Percentiles rank a stretch among this genome's conserved stretches.
Conservation (phyloP, 2,329 filamentous ascomycete species). For the Colletotrichum echinochloae region DNA sequence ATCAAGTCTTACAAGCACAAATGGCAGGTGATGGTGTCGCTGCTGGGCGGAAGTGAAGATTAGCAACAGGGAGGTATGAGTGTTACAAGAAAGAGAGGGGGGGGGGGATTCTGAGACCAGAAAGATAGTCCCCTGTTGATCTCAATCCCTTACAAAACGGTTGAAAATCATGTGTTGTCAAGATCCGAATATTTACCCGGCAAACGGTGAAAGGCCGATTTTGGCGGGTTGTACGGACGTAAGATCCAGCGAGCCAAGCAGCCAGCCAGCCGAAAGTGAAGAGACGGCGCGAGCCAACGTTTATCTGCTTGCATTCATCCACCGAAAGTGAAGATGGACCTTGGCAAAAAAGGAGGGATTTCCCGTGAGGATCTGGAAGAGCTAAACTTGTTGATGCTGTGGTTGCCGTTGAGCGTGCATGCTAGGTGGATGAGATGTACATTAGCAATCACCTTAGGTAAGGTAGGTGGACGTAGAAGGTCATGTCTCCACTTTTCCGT, state of each 20-base stretch:
- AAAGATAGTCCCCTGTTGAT: neutral
- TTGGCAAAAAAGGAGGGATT: neutral
- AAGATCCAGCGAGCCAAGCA: slow-evolving; percentile 17
- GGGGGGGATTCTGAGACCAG: neutral
- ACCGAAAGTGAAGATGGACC: neutral
- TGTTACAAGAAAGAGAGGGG: no score
- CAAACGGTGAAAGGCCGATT: slow-evolving; percentile 13
- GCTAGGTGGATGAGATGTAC: no score
- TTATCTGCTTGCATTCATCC: neutral
- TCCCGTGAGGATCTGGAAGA: neutral
- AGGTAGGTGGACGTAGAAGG: slow-evolving; percentile 2
- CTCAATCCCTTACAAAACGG: slow-evolving; percentile 10
- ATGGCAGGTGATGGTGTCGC: neutral
- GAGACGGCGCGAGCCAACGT: slow-evolving; percentile 3
- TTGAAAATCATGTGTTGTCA: slow-evolving; percentile 32
- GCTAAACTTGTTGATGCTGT: neutral
- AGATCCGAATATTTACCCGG: slow-evolving; percentile 18
- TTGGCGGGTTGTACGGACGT: slow-evolving; percentile 31
- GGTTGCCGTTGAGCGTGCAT: neutral
- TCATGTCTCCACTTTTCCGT: slow-evolving; percentile 9
- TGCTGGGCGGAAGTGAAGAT: neutral
- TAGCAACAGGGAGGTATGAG: neutral
- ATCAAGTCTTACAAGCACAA: neutral
- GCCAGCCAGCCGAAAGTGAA: neutral
- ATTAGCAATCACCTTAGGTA: neutral